Conservation (phyloP, 257 asterid species). For the Catharanthus roseus region DNA sequence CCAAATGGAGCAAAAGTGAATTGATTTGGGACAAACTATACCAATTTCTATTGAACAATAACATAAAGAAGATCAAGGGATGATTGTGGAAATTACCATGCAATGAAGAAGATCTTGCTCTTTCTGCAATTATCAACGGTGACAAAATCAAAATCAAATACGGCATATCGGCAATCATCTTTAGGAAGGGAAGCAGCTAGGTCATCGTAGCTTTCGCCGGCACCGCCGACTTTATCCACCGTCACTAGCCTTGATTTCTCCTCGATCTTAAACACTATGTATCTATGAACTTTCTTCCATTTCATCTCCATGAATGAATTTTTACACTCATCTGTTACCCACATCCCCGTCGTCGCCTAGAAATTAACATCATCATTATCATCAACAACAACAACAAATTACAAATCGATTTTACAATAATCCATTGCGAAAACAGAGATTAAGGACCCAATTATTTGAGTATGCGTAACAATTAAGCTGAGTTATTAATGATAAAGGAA, state of each 20-base stretch:
- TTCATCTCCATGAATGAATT: slow-evolving; percentile 90
- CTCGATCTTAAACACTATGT: slow-evolving; percentile 80
- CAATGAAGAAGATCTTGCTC: slow-evolving; percentile 95
- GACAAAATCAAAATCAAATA: slow-evolving; percentile 82
- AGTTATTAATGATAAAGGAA: neutral
- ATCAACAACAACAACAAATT: neutral
- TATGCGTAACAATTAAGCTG: neutral
- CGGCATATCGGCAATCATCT: slow-evolving; percentile 89
- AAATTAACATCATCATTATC: neutral
- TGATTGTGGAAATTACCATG: slow-evolving; percentile 44
- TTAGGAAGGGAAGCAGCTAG: slow-evolving; percentile 66
- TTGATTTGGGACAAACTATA: no score
- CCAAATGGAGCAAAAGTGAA: no score
- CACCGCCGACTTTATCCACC: slow-evolving; percentile 80
- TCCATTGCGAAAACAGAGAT: neutral
- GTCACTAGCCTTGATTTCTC: slow-evolving; percentile 54
- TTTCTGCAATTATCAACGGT: slow-evolving; percentile 81
- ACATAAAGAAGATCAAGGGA: no score
- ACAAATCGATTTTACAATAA: neutral
- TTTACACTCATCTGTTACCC: slow-evolving; percentile 86
- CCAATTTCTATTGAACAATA: no score
- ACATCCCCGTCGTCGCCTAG: slow-evolving; percentile 74
- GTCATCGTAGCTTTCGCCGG: slow-evolving; percentile 68
- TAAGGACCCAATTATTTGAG: neutral
- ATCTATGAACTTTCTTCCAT: slow-evolving; percentile 79